Evolutionary conservation across 2,329 filamentous ascomycete genomes (phyloP), one percentile per base, ranked within the genome.

Genomic region (Simplicillium aogashimaense): DNA sequence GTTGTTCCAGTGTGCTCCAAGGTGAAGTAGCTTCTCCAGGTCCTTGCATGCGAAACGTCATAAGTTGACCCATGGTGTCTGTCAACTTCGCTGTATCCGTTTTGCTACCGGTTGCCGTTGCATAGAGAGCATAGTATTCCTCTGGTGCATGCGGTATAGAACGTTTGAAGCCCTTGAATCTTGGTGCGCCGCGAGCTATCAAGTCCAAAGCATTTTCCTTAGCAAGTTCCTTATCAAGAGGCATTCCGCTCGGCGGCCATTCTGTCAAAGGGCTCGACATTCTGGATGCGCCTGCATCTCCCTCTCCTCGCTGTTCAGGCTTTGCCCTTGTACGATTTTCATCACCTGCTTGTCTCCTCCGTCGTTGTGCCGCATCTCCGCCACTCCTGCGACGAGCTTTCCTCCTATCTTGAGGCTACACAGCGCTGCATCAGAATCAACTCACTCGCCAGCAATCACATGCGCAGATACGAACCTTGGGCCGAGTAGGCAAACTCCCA

Each of bases 1-100:
- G 83, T 51, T 86, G 81, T 53, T 88, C 83, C 18, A 87, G 65
- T 2, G 82, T 81, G 45, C 82, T 74, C 83, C 79, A 86, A 2
- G 79, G 81, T 43, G 65, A 56, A 3, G 56, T 53, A 35, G 72
- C 63, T 13, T 60, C 52, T 4, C 61, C 63, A 0, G 56, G 50
- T 3, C 67, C 65, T 42, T 67, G 61, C 12, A 72, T 60, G 18
- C 67, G 63, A 52, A 78, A 56, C 2, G 72, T 76, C 66, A 75
- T 76, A 49, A 78, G 66, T 56, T 76, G 69, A 8, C 64, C 69
- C 74, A 78, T 78, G 37, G 67, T 57, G 47, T 74, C 67, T 53
- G 76, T 71, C 18, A 67, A 55, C 47, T 72, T 67, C 13, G 63
- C 69, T 7, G 56, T 58, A 44, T 78, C 74, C 3, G 58, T 64